These are phyloP conservation scores for Excoecaria cochinchinensis DNA, from an alignment of 345 rosid genomes.

Conservation along the genomic window DNA sequence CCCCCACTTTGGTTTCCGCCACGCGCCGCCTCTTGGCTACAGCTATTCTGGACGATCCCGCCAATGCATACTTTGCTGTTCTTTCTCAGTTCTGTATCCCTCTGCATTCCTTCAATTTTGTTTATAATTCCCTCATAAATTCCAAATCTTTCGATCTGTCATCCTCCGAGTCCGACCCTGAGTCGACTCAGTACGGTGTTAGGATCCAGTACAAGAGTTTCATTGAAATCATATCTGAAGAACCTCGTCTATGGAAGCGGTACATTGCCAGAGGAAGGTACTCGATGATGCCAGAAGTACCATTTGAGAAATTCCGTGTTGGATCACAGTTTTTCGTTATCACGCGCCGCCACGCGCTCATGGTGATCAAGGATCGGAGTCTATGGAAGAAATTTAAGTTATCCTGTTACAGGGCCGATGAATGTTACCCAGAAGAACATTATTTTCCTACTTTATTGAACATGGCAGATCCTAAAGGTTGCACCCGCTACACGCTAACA, in stretches of 20 bases:
- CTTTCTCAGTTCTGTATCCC: slow-evolving; percentile 86
- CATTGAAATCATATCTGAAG: slow-evolving; percentile 66
- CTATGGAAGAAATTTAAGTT: slow-evolving; percentile 79
- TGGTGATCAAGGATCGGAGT: slow-evolving; percentile 61
- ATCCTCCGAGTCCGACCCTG: slow-evolving; percentile 35
- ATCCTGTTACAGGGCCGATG: slow-evolving; percentile 69
- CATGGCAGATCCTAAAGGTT: slow-evolving; percentile 71
- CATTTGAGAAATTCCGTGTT: slow-evolving; percentile 58
- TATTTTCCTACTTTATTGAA: slow-evolving; percentile 87
- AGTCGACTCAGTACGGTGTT: slow-evolving; percentile 42
- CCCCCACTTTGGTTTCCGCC: slow-evolving; percentile 89
- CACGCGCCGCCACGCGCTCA: slow-evolving; percentile 70
- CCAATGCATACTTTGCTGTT: slow-evolving; percentile 80
- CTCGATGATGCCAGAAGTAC: slow-evolving; percentile 80
- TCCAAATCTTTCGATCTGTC: slow-evolving; percentile 56
- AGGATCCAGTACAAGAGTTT: slow-evolving; percentile 61
- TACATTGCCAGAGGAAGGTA: slow-evolving; percentile 73
- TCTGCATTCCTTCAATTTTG: slow-evolving; percentile 68
- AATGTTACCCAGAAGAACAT: slow-evolving; percentile 96
- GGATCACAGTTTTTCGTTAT: slow-evolving; percentile 95
- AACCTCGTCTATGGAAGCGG: slow-evolving; percentile 76
- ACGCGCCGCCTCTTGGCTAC: slow-evolving; percentile 83
- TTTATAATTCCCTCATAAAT: slow-evolving; percentile 55
- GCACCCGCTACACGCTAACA: slow-evolving; percentile 67
- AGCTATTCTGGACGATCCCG: slow-evolving; percentile 84